Percentiles rank a stretch among this genome's conserved stretches.
These are phyloP conservation scores for Lipomyces mesembrius DNA, from an alignment of 805 yeast species.

Conservation along the genomic window DNA sequence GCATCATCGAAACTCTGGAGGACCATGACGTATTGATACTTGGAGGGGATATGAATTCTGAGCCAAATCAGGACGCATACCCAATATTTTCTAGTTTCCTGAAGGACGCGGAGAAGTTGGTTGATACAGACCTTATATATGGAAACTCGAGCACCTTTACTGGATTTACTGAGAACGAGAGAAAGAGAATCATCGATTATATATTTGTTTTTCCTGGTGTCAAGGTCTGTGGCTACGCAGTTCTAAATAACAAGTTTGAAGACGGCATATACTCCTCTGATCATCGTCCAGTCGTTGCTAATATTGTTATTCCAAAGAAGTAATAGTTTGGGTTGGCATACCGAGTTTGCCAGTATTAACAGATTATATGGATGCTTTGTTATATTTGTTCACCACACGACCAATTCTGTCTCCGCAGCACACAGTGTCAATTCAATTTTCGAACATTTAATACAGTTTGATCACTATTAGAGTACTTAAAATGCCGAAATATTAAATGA, in stretches of 20 bases:
- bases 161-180: conserved; percentile 50
- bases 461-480: background rate
- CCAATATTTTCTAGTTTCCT: conserved; percentile 48
- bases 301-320: conserved; percentile 13
- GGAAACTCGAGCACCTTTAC: conserved; percentile 56
- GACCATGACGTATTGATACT: conserved; percentile 49
- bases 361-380: background rate
- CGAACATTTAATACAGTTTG: background rate
- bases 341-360: background rate
- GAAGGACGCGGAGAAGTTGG: conserved; percentile 46
- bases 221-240: conserved; percentile 16
- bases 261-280: conserved; percentile 28
- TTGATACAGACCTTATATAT: conserved; percentile 47
- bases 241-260: conserved; percentile 26
- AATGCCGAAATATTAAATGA: background rate
- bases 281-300: conserved; percentile 33
- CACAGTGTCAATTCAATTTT: background rate
- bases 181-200: conserved; percentile 49
- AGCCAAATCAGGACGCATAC: conserved; percentile 52
- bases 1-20: conserved; percentile 43
- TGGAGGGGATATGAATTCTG: conserved; percentile 64
- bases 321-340: background rate
- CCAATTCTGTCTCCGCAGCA: background rate
- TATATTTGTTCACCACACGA: background rate
- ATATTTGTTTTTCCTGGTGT: conserved; percentile 41